Evolutionary conservation across 2,329 filamentous ascomycete species (phyloP).

Genomic region (Hymenoscyphus occultus): DNA sequence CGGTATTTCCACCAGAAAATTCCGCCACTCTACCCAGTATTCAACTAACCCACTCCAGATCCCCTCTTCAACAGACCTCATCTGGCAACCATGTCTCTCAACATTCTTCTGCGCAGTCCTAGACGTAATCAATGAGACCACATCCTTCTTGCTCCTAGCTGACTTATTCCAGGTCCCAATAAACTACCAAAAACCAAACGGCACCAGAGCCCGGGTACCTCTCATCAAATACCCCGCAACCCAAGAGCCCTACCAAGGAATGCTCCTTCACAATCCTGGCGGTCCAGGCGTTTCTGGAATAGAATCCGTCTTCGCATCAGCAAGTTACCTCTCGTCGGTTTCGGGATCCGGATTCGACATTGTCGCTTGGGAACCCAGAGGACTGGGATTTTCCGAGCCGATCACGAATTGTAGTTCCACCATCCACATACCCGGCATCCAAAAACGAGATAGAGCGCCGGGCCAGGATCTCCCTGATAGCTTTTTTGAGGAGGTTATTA

Average conservation of each 20-base stretch:
- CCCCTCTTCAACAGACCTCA: background rate
- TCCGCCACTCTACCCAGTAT: background rate
- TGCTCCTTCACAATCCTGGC: constrained; percentile 3
- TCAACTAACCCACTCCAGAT: background rate
- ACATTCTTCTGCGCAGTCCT: constrained; percentile 1
- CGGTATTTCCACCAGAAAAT: background rate
- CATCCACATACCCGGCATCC: background rate
- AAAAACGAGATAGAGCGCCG: background rate
- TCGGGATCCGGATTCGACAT: background rate
- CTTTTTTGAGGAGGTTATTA: background rate
- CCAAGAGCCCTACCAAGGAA: background rate
- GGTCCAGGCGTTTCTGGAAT: background rate
- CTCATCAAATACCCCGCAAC: constrained; percentile 6
- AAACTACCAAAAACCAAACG: constrained; percentile 2
- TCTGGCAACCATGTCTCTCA: background rate
- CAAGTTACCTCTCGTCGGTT: background rate
- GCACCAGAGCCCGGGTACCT: constrained; percentile 2
- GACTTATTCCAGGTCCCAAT: background rate
- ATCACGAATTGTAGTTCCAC: background rate
- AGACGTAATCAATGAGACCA: background rate
- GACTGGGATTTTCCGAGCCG: background rate
- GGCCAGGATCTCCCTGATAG: background rate
- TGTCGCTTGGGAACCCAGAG: constrained; percentile 3
- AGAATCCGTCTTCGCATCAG: background rate
- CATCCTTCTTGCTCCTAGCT: no score